These are phyloP conservation scores for Lentinus polychrous DNA, from an alignment of 1,284 basidiomycete species.

Conservation along the genomic window DNA sequence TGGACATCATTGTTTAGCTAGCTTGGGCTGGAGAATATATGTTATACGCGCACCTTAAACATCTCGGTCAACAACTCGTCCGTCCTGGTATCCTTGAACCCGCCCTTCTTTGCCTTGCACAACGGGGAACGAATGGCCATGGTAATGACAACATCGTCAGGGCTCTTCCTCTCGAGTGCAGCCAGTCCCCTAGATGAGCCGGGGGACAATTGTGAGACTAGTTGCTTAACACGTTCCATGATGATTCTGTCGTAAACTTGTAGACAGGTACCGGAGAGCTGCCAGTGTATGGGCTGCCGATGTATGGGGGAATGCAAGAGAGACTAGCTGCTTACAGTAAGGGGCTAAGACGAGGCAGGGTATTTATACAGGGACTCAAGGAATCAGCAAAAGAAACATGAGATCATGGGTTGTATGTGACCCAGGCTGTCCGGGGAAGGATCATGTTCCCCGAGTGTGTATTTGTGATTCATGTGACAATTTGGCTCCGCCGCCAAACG, in stretches of 20 bases:
- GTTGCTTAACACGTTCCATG: constrained; percentile 55
- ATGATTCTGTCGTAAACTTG: too few species aligned
- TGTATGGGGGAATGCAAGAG: neutral
- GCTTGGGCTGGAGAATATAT: constrained; percentile 2
- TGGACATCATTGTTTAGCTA: constrained; percentile 20
- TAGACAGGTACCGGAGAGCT: neutral
- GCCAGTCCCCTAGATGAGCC: constrained; percentile 33
- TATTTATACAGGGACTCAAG: neutral
- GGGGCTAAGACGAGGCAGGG: neutral
- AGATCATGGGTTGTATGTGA: neutral
- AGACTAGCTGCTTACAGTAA: neutral
- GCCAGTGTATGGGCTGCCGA: too few species aligned
- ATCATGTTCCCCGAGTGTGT: neutral
- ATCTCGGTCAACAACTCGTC: constrained; percentile 76
- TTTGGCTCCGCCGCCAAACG: neutral
- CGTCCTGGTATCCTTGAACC: constrained; percentile 73
- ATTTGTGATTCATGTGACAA: neutral
- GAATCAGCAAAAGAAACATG: neutral
- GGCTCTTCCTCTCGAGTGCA: constrained; percentile 47
- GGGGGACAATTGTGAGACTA: constrained; percentile 51
- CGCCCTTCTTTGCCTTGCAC: constrained; percentile 74
- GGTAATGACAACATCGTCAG: constrained; percentile 76
- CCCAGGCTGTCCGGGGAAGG: neutral
- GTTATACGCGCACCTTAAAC: constrained; percentile 49
- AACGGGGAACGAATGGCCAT: constrained; percentile 72